Evolutionary conservation across 495 filamentous ascomycete genomes (phyloP).

Genomic region (Podospora conica): DNA sequence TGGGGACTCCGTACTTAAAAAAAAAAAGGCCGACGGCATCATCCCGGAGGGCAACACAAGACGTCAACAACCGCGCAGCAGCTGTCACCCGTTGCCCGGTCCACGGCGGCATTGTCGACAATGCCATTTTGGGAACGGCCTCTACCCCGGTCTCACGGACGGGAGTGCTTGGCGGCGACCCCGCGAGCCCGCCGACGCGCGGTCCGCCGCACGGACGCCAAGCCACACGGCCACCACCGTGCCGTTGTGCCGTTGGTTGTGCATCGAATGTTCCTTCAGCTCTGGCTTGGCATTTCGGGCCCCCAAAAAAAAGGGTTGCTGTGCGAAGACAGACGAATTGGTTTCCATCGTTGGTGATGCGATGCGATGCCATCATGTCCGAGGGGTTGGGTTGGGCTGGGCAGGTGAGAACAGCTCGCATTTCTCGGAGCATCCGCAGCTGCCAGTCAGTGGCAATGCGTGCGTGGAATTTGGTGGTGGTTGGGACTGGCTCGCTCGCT

Average conservation of each 20-base stretch:
- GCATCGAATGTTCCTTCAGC: neutral
- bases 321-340: neutral
- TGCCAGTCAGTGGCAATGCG: neutral
- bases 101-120: neutral
- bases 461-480: too few relatives aligned
- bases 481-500: too few relatives aligned
- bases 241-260: too few relatives aligned
- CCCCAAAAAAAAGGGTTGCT: neutral
- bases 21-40: neutral
- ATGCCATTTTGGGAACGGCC: neutral
- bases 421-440: neutral
- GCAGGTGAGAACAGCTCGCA: too few relatives aligned
- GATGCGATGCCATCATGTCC: neutral
- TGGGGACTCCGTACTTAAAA: too few relatives aligned
- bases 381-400: too few relatives aligned
- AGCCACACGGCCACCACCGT: too few relatives aligned
- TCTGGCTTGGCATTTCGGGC: neutral
- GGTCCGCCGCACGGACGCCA: neutral
- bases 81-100: neutral
- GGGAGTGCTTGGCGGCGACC: neutral
- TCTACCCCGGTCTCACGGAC: neutral
- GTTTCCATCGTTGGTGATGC: neutral
- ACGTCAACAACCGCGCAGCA: too few relatives aligned
- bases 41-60: too few relatives aligned
- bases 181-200: too few relatives aligned